These are phyloP conservation scores for Acer yangbiense DNA, from an alignment of 345 rosid species.

Conservation along the genomic window DNA sequence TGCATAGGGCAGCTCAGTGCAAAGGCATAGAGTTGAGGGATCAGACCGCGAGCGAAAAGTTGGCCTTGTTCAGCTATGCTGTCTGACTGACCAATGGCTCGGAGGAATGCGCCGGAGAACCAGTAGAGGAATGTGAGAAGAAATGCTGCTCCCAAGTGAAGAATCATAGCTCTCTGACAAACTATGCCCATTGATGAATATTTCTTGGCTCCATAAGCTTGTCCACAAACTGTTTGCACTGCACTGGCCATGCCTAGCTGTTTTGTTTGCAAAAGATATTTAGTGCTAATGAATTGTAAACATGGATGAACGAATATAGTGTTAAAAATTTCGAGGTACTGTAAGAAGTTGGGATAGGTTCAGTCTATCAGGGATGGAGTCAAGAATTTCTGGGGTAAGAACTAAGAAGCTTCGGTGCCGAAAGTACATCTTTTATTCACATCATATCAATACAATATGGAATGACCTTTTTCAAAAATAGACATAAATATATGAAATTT, in stretches of 20 bases:
- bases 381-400: too few species aligned
- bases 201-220: constrained; percentile 80
- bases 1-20: constrained; percentile 81
- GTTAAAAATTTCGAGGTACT: too few species aligned
- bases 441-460: too few species aligned
- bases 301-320: too few species aligned
- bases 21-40: constrained; percentile 80
- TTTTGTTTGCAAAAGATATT: background rate
- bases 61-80: constrained; percentile 67
- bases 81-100: constrained; percentile 59
- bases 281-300: too few species aligned
- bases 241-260: constrained; percentile 97
- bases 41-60: constrained; percentile 64
- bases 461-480: too few species aligned
- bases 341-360: too few species aligned
- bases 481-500: too few species aligned
- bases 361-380: too few species aligned
- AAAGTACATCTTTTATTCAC: too few species aligned
- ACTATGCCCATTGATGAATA: constrained; percentile 75
- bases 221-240: constrained; percentile 91
- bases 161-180: constrained; percentile 79
- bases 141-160: constrained; percentile 72
- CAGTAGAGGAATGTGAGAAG: constrained; percentile 66
- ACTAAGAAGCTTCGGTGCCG: too few species aligned
- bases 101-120: constrained; percentile 55